Evolutionary conservation across 2,329 filamentous ascomycete genomes (phyloP), one percentile per base, ranked within the genome.

Genomic region (Byssochlamys sp.): DNA sequence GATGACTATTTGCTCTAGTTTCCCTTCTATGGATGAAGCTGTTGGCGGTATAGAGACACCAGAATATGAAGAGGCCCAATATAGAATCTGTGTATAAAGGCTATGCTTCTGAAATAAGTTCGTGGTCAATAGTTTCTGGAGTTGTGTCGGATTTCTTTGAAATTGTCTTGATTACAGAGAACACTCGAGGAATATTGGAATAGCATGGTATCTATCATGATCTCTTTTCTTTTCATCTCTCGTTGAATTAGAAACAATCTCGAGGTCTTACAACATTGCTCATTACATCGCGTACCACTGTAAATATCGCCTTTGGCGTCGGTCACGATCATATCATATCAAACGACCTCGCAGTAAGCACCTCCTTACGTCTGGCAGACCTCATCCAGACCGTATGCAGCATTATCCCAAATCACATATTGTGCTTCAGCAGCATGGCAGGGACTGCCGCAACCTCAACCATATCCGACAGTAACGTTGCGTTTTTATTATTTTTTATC

Each of bases 131-230:
- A 19, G 19, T 19, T 19, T 19, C 19, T 19, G 19, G 19, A 19
- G 19, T 19, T 19, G 19, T 19, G 19, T 19, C 19, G 19, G 19
- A 19, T 19, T 19, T 19, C 19, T 19, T 31, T 10, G 5, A 14
- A 45, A 45, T 10, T 5, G 7, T n/a, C 19, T 19, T n/a, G 39
- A 24, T 45, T 14, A 6, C 39, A 45, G 39, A 45, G n/a, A 45
- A 45, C 5, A 45, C 39, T 19, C n/a, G 39, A 45, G n/a, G 9
- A 6, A 45, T 45, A 45, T 45, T 39, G 14, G n/a, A 45, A 19
- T 19, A 45, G n/a, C n/a, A 19, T 70, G 69, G 69, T 71, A 71
- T 71, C 68, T 70, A 68, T 64, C 66, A 63, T 31, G 29, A 10
- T 31, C 29, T 63, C 61, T 57, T 63, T 60, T 61, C 52, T 27